Evolutionary conservation across 345 rosid species (phyloP).

Genomic region (Chamaenerion angustifolium): DNA sequence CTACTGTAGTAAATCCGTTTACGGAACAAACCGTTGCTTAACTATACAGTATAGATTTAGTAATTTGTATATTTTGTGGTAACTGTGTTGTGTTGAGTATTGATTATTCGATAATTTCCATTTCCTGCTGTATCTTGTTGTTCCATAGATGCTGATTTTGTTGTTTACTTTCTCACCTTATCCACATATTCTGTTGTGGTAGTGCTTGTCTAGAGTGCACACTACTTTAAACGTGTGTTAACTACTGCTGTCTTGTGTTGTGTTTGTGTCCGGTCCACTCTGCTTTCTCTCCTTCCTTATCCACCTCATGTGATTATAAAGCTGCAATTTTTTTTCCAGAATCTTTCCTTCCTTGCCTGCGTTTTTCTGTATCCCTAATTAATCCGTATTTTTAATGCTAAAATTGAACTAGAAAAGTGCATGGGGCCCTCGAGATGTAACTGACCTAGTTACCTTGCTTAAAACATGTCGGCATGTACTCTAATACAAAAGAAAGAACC

Average conservation of each 20-base stretch:
- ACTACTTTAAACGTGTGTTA: constrained; percentile 6
- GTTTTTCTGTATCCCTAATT: not conserved
- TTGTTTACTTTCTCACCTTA: too few relatives aligned
- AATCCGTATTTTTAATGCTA: not conserved
- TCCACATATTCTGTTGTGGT: not conserved
- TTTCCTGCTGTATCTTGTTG: not conserved
- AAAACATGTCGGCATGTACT: too few relatives aligned
- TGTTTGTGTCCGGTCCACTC: constrained; percentile 7
- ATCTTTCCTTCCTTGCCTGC: constrained; percentile 7
- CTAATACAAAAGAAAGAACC: too few relatives aligned
- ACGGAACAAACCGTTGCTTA: not conserved
- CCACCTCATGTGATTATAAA: constrained; percentile 5
- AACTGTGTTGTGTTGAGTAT: not conserved
- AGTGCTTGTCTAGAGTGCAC: not conserved
- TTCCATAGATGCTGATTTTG: not conserved
- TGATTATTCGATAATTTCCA: constrained; percentile 2
- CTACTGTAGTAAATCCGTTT: not conserved
- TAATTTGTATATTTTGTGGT: too few relatives aligned
- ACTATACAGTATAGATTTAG: not conserved
- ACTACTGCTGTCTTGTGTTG: constrained; percentile 1
- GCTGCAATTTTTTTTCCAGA: constrained; percentile 8
- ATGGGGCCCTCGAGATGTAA: too few relatives aligned
- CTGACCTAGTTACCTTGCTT: too few relatives aligned
- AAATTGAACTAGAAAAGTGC: too few relatives aligned
- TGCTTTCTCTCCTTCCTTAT: constrained; percentile 8